These are phyloP conservation scores for Juncus inflexus DNA, from an alignment of 176 grass and related monocot species.

Conservation along the genomic window DNA sequence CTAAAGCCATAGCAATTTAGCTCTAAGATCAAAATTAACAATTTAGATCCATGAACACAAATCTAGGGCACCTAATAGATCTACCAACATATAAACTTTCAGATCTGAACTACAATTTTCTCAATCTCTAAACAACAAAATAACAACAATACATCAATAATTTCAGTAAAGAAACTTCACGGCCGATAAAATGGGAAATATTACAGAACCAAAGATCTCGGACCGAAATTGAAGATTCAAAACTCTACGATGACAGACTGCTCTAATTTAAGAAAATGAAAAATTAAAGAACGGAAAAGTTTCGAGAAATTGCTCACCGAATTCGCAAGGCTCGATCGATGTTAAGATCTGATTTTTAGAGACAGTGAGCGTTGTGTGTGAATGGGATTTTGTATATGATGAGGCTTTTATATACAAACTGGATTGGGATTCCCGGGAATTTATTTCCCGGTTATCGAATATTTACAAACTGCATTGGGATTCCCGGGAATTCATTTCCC, in stretches of 20 bases:
- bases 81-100: not conserved
- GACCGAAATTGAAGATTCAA: not conserved
- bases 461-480: too few species aligned
- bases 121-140: not conserved
- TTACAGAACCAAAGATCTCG: conserved; percentile 7
- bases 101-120: conserved; percentile 19
- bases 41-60: not conserved
- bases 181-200: not conserved
- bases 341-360: conserved; percentile 15
- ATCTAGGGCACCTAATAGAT: not conserved
- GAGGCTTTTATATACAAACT: too few species aligned
- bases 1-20: not conserved
- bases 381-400: too few species aligned
- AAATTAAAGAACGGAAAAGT: not conserved
- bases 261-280: not conserved
- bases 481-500: too few species aligned
- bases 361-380: conserved; percentile 3
- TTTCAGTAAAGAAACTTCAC: conserved; percentile 7
- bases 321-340: not conserved
- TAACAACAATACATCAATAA: not conserved
- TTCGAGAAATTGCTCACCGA: conserved; percentile 10
- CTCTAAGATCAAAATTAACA: conserved; percentile 14
- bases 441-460: too few species aligned
- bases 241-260: not conserved
- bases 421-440: too few species aligned